Evolutionary conservation across 805 yeast genomes (phyloP), one percentile per base, ranked within the genome.

Genomic region (Candida palmyrensis): DNA sequence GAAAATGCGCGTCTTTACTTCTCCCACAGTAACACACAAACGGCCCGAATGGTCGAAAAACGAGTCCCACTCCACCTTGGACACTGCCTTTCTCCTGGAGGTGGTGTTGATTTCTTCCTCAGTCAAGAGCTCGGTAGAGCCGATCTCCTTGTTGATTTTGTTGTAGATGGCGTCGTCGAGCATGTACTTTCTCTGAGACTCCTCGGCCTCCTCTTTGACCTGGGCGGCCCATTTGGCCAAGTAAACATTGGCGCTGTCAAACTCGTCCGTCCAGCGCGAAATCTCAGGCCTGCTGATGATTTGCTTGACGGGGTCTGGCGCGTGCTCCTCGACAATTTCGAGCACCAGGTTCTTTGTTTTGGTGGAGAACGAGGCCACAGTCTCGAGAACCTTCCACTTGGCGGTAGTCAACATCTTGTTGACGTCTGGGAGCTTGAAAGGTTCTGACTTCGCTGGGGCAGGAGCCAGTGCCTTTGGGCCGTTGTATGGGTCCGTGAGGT

Each of bases 161-260:
- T 69, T 70, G 43, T 79, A 79, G 12, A 76, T 65, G n/a, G 75
- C 77, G 45, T 77, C 79, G 36, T 79, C 66, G 21, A 79, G 63
- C 47, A 71, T 64, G 47, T 66, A 63, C 36, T 66, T 63, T 39
- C 75, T 58, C 39, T 74, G 68, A 32, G 75, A 73, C 44, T 78
- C 55, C 38, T 65, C 88, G 2, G 96, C 92, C 54, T 90, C 95
- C 47, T 88, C 89, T 46, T 90, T 92, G 7, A 92, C 92, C 18
- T 86, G 86, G 45, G 86, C 72, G 0, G 97, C 97, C 97, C 97
- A 92, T 61, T 88, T 89, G 4, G 97, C 97, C 38, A 90, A 66
- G 54, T 87, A 90, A 3, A 88, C 82, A 34, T 89, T 73, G 0
- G 97, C 97, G 32, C 90, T 79, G 50, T 89, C 97, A 52, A 89